phyloP scores from a whole-genome alignment of 108 stramenopile genomes.

The Conticribra guillardii region DNA sequence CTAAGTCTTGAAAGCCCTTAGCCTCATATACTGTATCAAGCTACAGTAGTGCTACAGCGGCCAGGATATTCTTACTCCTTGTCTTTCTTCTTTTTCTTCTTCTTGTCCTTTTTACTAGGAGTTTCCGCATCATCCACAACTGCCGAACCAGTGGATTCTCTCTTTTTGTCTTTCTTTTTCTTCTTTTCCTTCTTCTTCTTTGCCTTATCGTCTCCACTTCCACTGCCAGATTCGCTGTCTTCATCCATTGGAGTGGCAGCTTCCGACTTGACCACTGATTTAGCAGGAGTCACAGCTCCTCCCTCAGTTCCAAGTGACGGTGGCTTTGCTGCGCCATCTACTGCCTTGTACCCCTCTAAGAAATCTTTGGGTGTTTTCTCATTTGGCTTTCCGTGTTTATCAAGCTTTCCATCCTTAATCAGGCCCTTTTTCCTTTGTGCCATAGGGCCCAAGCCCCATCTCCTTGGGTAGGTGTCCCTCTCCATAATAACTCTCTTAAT shows the following conservation, averaged over 20 bases:
- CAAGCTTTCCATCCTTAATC: conserved; percentile 98
- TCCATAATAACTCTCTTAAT: conserved; percentile 99
- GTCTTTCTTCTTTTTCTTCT: conserved; percentile 72
- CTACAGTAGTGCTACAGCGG: neutral
- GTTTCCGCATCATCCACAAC: neutral
- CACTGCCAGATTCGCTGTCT: conserved; percentile 22
- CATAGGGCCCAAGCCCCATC: conserved; percentile 99
- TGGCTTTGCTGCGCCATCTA: conserved; percentile 61
- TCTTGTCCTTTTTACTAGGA: conserved; percentile 64
- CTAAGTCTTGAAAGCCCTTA: too few species aligned
- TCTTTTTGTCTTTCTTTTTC: conserved; percentile 37
- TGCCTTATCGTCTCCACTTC: conserved; percentile 30
- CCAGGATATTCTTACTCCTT: conserved; percentile 1
- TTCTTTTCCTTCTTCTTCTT: conserved; percentile 46
- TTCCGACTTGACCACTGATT: neutral
- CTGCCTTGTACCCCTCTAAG: conserved; percentile 84
- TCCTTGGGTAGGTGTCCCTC: conserved; percentile 98
- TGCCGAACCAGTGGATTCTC: neutral
- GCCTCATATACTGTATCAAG: too few species aligned
- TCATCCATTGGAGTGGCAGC: conserved; percentile 37
- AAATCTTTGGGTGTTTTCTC: conserved; percentile 95
- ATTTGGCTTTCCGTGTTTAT: conserved; percentile 98
- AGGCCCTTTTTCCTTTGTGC: conserved; percentile 97
- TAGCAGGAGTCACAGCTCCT: conserved; percentile 12
- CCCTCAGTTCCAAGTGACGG: conserved; percentile 29